Percentiles rank a stretch among this genome's conserved stretches.
These are phyloP conservation scores for Neodidymelliopsis sp. DNA, from an alignment of 2,329 filamentous ascomycete genomes.

Conservation along the genomic window DNA sequence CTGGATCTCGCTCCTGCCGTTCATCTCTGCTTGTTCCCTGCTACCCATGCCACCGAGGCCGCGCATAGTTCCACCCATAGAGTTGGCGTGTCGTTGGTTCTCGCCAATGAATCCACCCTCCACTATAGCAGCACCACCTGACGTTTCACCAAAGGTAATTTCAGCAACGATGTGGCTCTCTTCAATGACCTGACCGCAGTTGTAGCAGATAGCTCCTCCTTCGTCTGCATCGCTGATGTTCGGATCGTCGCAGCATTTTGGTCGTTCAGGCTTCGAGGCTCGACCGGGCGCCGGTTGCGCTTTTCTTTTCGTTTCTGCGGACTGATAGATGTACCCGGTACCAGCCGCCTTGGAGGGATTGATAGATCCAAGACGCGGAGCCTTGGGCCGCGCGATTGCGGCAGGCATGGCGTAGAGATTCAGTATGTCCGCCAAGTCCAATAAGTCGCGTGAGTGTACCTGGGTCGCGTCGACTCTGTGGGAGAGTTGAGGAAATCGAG, in stretches of 20 bases:
- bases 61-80: conserved; percentile 58
- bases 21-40: conserved; percentile 70
- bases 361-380: conserved; percentile 37
- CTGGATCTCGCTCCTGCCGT: conserved; percentile 54
- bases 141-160: conserved; percentile 87
- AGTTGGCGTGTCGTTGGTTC: conserved; percentile 80
- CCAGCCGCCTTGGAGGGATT: conserved; percentile 27
- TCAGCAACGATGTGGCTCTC: conserved; percentile 92
- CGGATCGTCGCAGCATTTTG: conserved; percentile 40
- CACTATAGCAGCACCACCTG: conserved; percentile 84
- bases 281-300: conserved; percentile 28
- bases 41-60: conserved; percentile 60
- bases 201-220: conserved; percentile 64
- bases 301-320: conserved; percentile 30
- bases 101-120: conserved; percentile 89
- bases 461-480: background rate
- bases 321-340: conserved; percentile 26
- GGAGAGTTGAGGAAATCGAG: background rate
- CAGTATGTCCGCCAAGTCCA: background rate
- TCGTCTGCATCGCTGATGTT: conserved; percentile 33
- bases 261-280: conserved; percentile 21
- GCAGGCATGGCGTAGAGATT: conserved; percentile 14
- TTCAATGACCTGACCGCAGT: conserved; percentile 83
- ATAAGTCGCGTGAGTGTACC: background rate
- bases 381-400: conserved; percentile 25